Conservation (phyloP, 208 protist genomes). For the Leishmania tarentolae region DNA sequence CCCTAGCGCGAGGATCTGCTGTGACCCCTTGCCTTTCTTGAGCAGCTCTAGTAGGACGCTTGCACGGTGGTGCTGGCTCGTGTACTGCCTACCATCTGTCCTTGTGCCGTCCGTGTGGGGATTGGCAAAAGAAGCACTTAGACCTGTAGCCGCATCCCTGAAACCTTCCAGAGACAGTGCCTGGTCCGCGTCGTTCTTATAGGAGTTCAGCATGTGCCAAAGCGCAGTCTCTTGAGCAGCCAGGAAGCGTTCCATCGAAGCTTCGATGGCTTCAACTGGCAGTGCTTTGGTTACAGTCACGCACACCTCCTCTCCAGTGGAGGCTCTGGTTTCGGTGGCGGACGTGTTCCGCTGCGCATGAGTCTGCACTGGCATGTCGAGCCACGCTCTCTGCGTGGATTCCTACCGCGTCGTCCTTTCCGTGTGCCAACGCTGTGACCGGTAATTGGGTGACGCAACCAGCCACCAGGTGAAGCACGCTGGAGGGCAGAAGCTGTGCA, state of each 20-base stretch:
- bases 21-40: constrained; percentile 22
- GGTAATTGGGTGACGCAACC: neutral
- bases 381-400: neutral
- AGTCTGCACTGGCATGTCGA: constrained; percentile 6
- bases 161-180: neutral
- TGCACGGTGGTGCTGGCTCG: neutral
- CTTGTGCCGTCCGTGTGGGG: neutral
- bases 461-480: neutral
- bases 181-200: neutral
- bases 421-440: neutral
- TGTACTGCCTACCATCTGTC: neutral
- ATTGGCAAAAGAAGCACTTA: neutral
- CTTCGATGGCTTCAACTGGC: neutral
- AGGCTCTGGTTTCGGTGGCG: neutral
- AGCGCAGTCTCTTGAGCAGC: constrained; percentile 37
- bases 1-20: constrained; percentile 19
- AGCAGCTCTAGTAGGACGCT: constrained; percentile 18
- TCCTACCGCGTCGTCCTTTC: neutral
- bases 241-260: constrained; percentile 39
- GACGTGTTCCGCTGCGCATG: neutral
- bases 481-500: neutral
- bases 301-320: too few relatives aligned
- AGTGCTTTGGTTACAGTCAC: neutral
- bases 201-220: constrained; percentile 18
- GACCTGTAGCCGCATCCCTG: neutral